Evolutionary conservation across 805 yeast genomes (phyloP).

Genomic region (Ogataea philodendri): DNA sequence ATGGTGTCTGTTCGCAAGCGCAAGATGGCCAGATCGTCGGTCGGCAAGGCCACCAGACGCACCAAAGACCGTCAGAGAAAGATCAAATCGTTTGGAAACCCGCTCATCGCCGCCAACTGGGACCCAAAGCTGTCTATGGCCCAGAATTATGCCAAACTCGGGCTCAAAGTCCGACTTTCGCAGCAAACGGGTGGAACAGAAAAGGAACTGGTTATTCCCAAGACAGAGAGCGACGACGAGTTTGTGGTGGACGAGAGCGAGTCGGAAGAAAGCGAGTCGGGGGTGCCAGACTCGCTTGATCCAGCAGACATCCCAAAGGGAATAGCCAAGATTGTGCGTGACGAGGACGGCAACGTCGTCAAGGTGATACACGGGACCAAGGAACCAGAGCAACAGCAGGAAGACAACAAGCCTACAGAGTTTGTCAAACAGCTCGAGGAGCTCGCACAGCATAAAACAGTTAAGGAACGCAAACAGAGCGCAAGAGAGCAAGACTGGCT

Average conservation of each 20-base stretch:
- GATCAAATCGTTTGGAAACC: conserved; percentile 64
- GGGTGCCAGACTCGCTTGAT: conserved; percentile 43
- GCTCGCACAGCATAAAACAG: conserved; percentile 45
- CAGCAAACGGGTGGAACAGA: conserved; percentile 81
- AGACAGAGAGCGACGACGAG: conserved; percentile 33
- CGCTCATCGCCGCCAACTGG: conserved; percentile 89
- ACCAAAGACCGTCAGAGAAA: conserved; percentile 68
- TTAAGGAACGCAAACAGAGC: conserved; percentile 55
- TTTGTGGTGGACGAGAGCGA: conserved; percentile 28
- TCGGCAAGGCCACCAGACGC: conserved; percentile 66
- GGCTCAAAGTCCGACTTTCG: conserved; percentile 67
- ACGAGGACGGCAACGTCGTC: conserved; percentile 63
- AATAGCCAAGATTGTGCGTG: conserved; percentile 73
- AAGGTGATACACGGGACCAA: conserved; percentile 70
- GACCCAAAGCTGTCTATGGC: conserved; percentile 74
- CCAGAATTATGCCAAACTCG: conserved; percentile 84
- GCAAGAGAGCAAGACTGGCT: conserved; percentile 79
- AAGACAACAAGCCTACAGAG: conserved; percentile 38
- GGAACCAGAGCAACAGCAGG: conserved; percentile 17
- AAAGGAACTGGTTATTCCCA: conserved; percentile 44
- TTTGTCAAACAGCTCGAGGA: conserved; percentile 72
- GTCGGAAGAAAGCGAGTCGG: conserved; percentile 30
- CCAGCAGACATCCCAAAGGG: conserved; percentile 70
- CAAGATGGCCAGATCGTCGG: conserved; percentile 74
- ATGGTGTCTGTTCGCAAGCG: conserved; percentile 70